These are phyloP conservation scores for Nakazawaea ambrosiae DNA, from an alignment of 805 yeast species.

Conservation along the genomic window DNA sequence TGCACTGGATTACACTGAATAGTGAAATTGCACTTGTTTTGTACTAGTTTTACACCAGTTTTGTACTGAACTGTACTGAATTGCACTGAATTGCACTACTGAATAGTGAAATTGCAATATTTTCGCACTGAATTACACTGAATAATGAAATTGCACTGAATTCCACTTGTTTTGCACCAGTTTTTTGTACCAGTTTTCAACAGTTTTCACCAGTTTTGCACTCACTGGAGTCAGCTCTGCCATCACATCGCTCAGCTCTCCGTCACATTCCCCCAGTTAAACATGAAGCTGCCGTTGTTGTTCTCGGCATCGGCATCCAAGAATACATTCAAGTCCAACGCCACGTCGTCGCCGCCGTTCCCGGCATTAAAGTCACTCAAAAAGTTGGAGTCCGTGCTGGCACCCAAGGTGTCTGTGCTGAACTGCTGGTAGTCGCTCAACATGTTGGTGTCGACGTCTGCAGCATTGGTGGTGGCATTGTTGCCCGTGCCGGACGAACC, in stretches of 20 bases:
- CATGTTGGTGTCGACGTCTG: conserved; percentile 7
- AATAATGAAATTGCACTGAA: background rate
- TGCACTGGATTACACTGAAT: too few species aligned
- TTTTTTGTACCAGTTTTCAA: too few species aligned
- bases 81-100: too few species aligned
- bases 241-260: too few species aligned
- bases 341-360: conserved; percentile 9
- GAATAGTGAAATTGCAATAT: too few species aligned
- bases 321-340: conserved; percentile 9
- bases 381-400: conserved; percentile 10
- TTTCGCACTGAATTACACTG: too few species aligned
- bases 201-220: too few species aligned
- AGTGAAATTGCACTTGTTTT: background rate
- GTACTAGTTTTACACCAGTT: too few species aligned
- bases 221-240: too few species aligned
- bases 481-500: background rate
- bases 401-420: conserved; percentile 8
- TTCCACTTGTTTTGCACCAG: background rate
- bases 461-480: background rate
- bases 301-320: conserved; percentile 9
- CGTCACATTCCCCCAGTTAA: conserved; percentile 11
- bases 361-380: conserved; percentile 8
- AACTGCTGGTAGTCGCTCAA: conserved; percentile 10
- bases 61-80: too few species aligned
- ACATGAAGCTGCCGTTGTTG: conserved; percentile 9